Base-by-base conservation (phyloP, 139 green algal species). In the Chlorella sp. region DNA sequence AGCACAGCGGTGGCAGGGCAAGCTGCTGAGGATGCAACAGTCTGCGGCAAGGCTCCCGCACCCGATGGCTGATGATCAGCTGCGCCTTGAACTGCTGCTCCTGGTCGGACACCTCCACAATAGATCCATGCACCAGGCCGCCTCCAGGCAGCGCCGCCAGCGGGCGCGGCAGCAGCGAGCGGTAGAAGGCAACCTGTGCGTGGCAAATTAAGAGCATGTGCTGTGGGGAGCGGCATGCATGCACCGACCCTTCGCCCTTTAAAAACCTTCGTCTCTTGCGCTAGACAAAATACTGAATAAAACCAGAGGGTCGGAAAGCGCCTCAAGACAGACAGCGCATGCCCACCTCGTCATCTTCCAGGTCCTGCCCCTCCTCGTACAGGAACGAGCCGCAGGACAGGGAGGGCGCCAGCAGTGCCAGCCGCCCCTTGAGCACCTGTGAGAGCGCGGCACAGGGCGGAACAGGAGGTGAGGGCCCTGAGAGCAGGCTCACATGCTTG, bases 341-440 rank as follows among this genome's bases (percentile, higher is more conserved):
- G n/a, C n/a, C n/a, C 57, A 93, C 81, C 91, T 98, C 96, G 70
- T 98, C 95, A 18, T 95, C 92, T 20, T 98, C 95, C 62, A 99
- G 80, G 44, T 86, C 95, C 62, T 93, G 91, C 2, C 94, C 96
- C 79, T 98, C 94, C 75, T 98, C 96, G 81, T 98, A 98, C 72
- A 94, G 73, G 38, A 96, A 95, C 44, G 81, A 85, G 2, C 88
- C 91, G 36, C 56, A 88, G 62, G 51, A 62, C 26, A 92, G 38
- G 21, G 79, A 89, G 57, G 94, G 93, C 28, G 88, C 80, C 64
- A 92, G 83, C n/a, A 98, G 79, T 12, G 86, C 85, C 78, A 98
- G 89, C 4, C 87, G 87, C 51, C 90, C 91, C 87, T 94, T 96
- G 25, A 98, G 74, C 39, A 97, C 91, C 89, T 94, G 80, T 2